Conservation (phyloP, 352 stramenopile species). For the Globisporangium alternatum region DNA sequence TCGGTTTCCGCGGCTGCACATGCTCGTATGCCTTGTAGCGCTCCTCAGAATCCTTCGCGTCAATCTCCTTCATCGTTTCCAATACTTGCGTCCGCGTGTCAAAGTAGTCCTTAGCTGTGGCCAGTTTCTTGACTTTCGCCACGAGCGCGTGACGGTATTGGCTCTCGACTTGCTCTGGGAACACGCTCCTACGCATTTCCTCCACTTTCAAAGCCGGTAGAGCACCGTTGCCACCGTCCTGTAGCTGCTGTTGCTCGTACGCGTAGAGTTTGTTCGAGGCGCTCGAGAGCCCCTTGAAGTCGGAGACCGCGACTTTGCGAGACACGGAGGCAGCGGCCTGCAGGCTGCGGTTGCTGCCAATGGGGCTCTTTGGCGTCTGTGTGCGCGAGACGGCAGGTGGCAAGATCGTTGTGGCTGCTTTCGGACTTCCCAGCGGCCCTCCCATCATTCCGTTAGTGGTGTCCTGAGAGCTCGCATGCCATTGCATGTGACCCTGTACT, state of each 20-base stretch:
- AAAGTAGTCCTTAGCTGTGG: conserved; percentile 56
- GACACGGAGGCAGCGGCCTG: no score
- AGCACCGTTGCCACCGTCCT: conserved; percentile 11
- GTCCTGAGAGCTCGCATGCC: background rate
- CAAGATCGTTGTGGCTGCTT: background rate
- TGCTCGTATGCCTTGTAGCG: conserved; percentile 20
- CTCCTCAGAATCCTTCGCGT: conserved; percentile 21
- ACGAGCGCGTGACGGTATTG: conserved; percentile 63
- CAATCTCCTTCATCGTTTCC: conserved; percentile 34
- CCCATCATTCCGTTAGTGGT: background rate
- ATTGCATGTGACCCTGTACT: background rate
- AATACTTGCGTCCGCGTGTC: conserved; percentile 47
- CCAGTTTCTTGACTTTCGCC: conserved; percentile 45
- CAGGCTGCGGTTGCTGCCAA: conserved; percentile 5
- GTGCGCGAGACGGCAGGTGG: background rate
- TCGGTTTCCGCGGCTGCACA: conserved; percentile 51
- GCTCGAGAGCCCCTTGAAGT: conserved; percentile 32
- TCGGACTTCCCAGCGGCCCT: background rate
- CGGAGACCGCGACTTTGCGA: conserved; percentile 34
- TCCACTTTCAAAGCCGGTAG: conserved; percentile 39
- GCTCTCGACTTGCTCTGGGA: conserved; percentile 41
- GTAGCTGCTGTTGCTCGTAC: conserved; percentile 25
- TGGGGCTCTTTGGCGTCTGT: conserved; percentile 1
- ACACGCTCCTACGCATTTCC: conserved; percentile 50
- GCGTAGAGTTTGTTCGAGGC: conserved; percentile 35